Base-by-base conservation (phyloP, 164 flowering plant species). In the Dillenia turbinata region DNA sequence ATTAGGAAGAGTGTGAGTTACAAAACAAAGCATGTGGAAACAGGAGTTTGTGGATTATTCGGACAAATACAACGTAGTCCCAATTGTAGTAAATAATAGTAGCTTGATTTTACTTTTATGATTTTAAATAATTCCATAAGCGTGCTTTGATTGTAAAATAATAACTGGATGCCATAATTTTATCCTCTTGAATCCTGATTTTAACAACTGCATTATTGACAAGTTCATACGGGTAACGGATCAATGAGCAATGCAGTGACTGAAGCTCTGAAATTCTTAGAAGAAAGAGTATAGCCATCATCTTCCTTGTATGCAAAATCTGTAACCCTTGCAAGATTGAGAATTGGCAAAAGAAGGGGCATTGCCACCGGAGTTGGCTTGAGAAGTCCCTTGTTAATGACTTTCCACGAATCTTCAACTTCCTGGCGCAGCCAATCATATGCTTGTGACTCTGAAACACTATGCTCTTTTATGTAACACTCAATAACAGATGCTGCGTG, bases 401-500 rank as follows among this genome's bases (percentile, higher is more conserved):
- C 64, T 54, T 66, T 71, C 75, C 71, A 71, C 19, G 71, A 67
- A 15, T 47, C 40, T 17, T 12, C 43, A 2, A 67, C 54, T 40
- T 6, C 44, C 17, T 43, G 47, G 9, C 9, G 1, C 2, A 76
- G 40, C 22, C 44, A 59, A 0, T 52, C 11, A 8, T 12, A 16
- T 2, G 69, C 75, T 12, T 69, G 67, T 54, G 76, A 48, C 51
- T 76, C 66, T 13, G 77, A 56, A 4, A 33, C 69, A 46, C 72
- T 70, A 44, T 73, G n/a, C 45, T 78, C 61, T 14, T 62, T 62
- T 64, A 65, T 75, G 62, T 67, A 73, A 14, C 77, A 78, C 50
- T 81, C 74, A 0, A 78, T 58, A 2, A 52, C 60, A 0, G 85
- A 73, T 0, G 78, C 64, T 12, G 57, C 66, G 45, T 74, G 75